Percentiles rank a stretch among this genome's conserved stretches.
phyloP scores from a whole-genome alignment of 139 green algal genomes.

The Chlorella vulgaris region DNA sequence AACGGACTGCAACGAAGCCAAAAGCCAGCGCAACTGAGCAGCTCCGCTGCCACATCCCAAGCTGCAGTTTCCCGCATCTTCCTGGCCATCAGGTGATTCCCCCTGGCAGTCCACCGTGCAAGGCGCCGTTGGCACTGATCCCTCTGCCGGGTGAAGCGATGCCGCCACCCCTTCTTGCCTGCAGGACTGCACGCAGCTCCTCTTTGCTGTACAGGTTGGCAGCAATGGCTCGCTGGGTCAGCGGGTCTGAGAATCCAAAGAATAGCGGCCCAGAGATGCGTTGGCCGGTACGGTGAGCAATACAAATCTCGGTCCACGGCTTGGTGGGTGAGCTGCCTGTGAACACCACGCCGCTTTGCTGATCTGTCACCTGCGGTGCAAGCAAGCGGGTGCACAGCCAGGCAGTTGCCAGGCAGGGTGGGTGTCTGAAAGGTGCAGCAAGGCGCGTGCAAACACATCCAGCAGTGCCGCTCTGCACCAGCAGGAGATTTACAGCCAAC shows the following conservation, averaged over 20 bases:
- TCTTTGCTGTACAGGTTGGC: slow-evolving; percentile 38
- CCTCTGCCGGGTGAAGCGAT: background rate
- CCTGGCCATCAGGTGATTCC: too few relatives aligned
- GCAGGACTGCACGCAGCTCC: slow-evolving; percentile 50
- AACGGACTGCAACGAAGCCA: too few relatives aligned
- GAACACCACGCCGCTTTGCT: slow-evolving; percentile 33
- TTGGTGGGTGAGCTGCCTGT: slow-evolving; percentile 48
- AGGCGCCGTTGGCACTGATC: background rate
- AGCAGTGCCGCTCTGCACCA: too few relatives aligned
- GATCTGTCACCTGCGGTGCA: slow-evolving; percentile 22
- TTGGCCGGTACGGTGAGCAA: slow-evolving; percentile 51
- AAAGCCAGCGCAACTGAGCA: too few relatives aligned
- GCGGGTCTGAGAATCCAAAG: slow-evolving; percentile 58
- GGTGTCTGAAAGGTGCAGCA: too few relatives aligned
- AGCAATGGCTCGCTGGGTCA: slow-evolving; percentile 52
- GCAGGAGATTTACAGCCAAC: too few relatives aligned
- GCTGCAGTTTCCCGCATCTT: too few relatives aligned
- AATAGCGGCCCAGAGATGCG: slow-evolving; percentile 60
- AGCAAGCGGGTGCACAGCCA: background rate
- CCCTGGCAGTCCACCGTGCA: background rate
- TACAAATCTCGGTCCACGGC: slow-evolving; percentile 60
- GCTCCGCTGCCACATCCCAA: too few relatives aligned
- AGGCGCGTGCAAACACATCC: background rate
- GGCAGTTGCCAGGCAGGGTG: too few relatives aligned
- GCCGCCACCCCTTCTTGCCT: background rate